These are phyloP conservation scores for Blastobotrys raffinosifermentans DNA, from an alignment of 1,139 yeast species.

Conservation along the genomic window DNA sequence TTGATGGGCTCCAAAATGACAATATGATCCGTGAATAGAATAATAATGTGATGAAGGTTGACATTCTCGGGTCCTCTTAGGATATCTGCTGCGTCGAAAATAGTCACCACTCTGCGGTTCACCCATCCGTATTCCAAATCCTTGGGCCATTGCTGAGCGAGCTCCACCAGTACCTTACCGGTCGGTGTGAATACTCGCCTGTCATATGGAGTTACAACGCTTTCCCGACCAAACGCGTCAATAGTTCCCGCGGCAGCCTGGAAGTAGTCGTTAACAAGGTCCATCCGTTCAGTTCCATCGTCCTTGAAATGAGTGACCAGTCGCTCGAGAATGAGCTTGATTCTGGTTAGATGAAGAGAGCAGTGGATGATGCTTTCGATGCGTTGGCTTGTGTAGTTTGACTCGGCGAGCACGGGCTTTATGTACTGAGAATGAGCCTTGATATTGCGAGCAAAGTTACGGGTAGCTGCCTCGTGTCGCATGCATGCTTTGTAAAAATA, in stretches of 20 bases:
- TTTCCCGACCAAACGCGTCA: constrained; percentile 66
- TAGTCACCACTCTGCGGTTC: constrained; percentile 75
- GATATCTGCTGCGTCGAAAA: constrained; percentile 54
- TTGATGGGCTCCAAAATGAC: constrained; percentile 47
- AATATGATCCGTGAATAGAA: constrained; percentile 74
- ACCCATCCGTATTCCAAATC: constrained; percentile 88
- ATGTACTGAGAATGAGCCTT: constrained; percentile 22
- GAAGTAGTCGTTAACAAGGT: constrained; percentile 42
- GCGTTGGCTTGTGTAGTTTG: constrained; percentile 46
- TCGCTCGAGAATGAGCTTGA: constrained; percentile 63
- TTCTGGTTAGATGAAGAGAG: constrained; percentile 61
- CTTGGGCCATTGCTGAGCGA: constrained; percentile 82
- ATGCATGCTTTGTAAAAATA: constrained; percentile 88
- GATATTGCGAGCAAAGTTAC: constrained; percentile 45
- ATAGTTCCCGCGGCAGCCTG: constrained; percentile 57
- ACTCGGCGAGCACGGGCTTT: constrained; percentile 15
- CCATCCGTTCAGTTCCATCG: constrained; percentile 35
- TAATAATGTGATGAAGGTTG: constrained; percentile 46
- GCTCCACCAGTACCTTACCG: constrained; percentile 77
- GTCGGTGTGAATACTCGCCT: constrained; percentile 83
- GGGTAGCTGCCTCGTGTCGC: constrained; percentile 88
- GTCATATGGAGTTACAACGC: constrained; percentile 39
- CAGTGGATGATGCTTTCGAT: constrained; percentile 68
- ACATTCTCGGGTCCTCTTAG: constrained; percentile 28
- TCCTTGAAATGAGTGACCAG: constrained; percentile 33